phyloP scores from a whole-genome alignment of 1,284 basidiomycete genomes.

The Naganishia sp. region DNA sequence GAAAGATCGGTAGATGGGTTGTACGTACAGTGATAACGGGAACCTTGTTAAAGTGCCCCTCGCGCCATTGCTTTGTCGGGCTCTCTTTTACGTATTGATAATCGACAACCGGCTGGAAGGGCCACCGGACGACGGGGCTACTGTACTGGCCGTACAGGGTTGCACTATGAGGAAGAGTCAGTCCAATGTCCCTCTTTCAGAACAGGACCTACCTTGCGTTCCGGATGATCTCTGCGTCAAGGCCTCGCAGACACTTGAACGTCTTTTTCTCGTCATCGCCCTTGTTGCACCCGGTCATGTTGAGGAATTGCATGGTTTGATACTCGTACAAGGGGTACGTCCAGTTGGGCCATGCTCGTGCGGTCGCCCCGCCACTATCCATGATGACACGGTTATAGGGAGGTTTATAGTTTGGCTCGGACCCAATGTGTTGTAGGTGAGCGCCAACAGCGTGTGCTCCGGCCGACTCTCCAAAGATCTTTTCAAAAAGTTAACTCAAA shows the following conservation, averaged over 20 bases:
- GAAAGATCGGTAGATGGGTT: too few species aligned
- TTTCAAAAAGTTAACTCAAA: not conserved
- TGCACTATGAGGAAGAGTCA: not conserved
- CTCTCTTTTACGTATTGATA: conserved; percentile 17
- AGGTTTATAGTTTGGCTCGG: conserved; percentile 14
- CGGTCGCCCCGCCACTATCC: conserved; percentile 24
- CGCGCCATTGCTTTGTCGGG: conserved; percentile 18
- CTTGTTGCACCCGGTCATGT: conserved; percentile 17
- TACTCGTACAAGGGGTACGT: conserved; percentile 23
- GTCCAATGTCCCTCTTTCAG: not conserved
- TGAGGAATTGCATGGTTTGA: conserved; percentile 20
- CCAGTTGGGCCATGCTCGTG: conserved; percentile 27
- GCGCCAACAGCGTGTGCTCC: conserved; percentile 27
- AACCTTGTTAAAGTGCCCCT: conserved; percentile 23
- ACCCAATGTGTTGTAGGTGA: conserved; percentile 24
- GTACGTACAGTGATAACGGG: conserved; percentile 17
- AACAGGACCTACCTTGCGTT: conserved; percentile 8
- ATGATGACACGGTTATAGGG: conserved; percentile 26
- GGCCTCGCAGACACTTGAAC: conserved; percentile 14
- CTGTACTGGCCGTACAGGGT: conserved; percentile 8
- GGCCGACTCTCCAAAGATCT: conserved; percentile 27
- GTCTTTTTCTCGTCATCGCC: conserved; percentile 14
- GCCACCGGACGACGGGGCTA: conserved; percentile 16
- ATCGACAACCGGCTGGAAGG: conserved; percentile 31
- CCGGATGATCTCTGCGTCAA: conserved; percentile 13